A percentile compares a stretch with the other conserved stretches of the same genome.
Conservation (phyloP, 1,284 basidiomycete genomes). For the Phylloporus sp. region DNA sequence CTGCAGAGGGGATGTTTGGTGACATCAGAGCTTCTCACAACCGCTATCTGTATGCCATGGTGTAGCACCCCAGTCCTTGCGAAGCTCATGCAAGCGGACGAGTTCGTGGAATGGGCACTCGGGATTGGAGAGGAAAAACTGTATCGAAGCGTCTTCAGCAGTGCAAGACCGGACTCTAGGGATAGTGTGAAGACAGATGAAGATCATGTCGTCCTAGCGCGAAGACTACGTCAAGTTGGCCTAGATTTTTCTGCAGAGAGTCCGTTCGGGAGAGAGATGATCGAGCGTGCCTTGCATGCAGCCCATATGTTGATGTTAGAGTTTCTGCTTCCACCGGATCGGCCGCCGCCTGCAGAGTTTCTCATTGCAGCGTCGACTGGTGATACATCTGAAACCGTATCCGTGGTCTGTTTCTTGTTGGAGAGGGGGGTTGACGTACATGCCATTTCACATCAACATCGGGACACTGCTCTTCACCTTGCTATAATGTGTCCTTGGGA, state of each 20-base stretch:
- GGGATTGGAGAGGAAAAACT: too few species aligned
- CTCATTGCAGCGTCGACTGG: not conserved
- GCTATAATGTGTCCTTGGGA: constrained; percentile 1
- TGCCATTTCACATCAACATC: not conserved
- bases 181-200: not conserved
- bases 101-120: not conserved
- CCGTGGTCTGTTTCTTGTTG: too few species aligned
- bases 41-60: too few species aligned
- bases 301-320: not conserved
- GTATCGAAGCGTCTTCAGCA: not conserved
- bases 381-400: too few species aligned
- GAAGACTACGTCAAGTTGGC: not conserved
- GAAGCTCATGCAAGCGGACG: too few species aligned
- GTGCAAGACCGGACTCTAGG: not conserved
- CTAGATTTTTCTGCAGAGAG: not conserved
- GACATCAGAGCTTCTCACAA: too few species aligned
- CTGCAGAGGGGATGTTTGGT: not conserved
- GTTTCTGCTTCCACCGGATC: not conserved
- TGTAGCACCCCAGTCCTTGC: too few species aligned
- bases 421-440: not conserved
- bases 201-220: too few species aligned
- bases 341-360: not conserved
- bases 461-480: not conserved
- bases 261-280: not conserved
- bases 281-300: not conserved